Evolutionary conservation across 2,329 filamentous ascomycete genomes (phyloP).

Genomic region (Pseudogymnoascus sp.): DNA sequence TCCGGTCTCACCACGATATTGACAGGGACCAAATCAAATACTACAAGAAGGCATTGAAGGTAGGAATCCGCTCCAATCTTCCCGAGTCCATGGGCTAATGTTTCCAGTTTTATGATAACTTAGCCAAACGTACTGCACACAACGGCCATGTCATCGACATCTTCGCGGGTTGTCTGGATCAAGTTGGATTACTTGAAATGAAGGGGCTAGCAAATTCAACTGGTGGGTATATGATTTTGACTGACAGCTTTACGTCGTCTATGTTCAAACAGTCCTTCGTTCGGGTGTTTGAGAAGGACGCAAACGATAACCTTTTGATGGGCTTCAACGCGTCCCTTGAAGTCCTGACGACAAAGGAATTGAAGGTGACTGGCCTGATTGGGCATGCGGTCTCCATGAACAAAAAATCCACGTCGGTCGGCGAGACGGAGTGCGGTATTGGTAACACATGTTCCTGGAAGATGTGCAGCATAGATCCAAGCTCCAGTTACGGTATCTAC

Average conservation of each 20-base stretch:
- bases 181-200: conserved; percentile 96
- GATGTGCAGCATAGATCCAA: conserved; percentile 96
- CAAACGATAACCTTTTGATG: conserved; percentile 89
- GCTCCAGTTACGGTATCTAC: conserved; percentile 89
- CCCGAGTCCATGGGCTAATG: not conserved
- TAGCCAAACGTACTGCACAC: conserved; percentile 89
- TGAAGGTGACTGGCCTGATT: conserved; percentile 96
- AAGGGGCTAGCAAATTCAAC: conserved; percentile 94
- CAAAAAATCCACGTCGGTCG: conserved; percentile 95
- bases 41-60: conserved; percentile 97
- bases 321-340: conserved; percentile 96
- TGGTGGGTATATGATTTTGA: conserved; percentile 95
- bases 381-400: conserved; percentile 94
- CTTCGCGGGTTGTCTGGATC: conserved; percentile 93
- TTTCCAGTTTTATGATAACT: conserved; percentile 76
- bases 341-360: conserved; percentile 92
- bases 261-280: conserved; percentile 99
- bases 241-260: conserved; percentile 95
- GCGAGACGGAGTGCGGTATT: conserved; percentile 96
- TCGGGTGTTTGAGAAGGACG: conserved; percentile 94
- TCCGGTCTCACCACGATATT: conserved; percentile 97
- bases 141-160: conserved; percentile 98
- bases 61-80: conserved; percentile 30
- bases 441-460: conserved; percentile 99
- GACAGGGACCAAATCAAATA: conserved; percentile 99